Evolutionary conservation across 2,329 filamentous ascomycete genomes (phyloP), one percentile per base, ranked within the genome.

Genomic region (Penicillium sp.): DNA sequence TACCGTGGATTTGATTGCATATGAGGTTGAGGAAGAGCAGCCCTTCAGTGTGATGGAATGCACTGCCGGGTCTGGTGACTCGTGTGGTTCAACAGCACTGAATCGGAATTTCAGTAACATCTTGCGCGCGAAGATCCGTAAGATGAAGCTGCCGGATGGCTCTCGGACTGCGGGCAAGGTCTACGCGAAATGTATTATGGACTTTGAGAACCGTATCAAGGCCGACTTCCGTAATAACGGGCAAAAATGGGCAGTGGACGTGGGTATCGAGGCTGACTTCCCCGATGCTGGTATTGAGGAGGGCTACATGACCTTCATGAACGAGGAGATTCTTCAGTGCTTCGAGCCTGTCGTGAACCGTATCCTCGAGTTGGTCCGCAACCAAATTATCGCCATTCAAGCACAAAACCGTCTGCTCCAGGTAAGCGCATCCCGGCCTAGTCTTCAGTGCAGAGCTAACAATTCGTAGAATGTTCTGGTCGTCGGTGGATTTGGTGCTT

Each of bases 131-230:
- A 97, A 97, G 82, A 97, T 99, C 68, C 85, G 93, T 66, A 97
- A 97, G 82, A 97, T 97, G 94, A 97, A 97, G 78, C 82, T 99
- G 44, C 92, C 94, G 1, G 93, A 97, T 71, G 93, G 92, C 45
- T 97, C 93, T 66, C 95, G 93, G 78, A 97, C 92, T 3, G 93
- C 94, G n/a, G 93, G 93, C 42, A 92, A 93, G 76, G 94, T 99
- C 53, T 97, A 97, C 75, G 93, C 93, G 65, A 97, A 97, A 80
- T 97, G 93, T 75, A 97, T 99, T 77, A 97, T 97, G 93, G 94
- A 99, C 77, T 99, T 99, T 69, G 94, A 99, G 81, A 97, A 97
- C 84, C 84, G 94, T 74, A 97, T 99, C 84, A 99, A 99, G 82
- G 94, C 94, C 48, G 94, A 97, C 76, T 99, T 99, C 87, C 87